phyloP scores from a whole-genome alignment of 2,329 filamentous ascomycete species.

The Paecilomyces variotii region DNA sequence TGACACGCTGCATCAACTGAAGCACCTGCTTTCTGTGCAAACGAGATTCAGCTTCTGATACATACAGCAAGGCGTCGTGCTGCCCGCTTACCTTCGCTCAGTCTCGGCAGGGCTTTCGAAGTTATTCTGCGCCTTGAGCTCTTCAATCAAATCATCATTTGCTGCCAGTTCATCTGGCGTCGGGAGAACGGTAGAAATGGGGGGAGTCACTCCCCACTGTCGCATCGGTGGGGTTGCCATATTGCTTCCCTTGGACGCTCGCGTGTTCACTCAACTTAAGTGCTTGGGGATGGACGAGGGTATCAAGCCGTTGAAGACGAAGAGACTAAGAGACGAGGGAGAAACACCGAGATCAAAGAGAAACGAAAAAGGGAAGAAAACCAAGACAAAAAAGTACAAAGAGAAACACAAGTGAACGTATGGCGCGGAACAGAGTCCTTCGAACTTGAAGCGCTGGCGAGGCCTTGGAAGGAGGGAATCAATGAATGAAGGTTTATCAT shows the following conservation, averaged over 20 bases:
- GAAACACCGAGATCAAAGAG: neutral
- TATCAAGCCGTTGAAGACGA: neutral
- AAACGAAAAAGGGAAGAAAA: neutral
- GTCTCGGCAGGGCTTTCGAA: conserved; percentile 82
- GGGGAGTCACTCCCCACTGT: conserved; percentile 69
- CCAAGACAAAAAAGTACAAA: neutral
- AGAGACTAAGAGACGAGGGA: neutral
- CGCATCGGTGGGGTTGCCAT: conserved; percentile 32
- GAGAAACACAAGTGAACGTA: neutral
- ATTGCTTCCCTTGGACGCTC: conserved; percentile 3
- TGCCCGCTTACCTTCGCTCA: conserved; percentile 58
- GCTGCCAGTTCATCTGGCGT: conserved; percentile 67
- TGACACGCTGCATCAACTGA: conserved; percentile 66
- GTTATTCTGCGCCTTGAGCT: conserved; percentile 81
- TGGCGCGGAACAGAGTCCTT: neutral
- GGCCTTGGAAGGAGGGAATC: neutral
- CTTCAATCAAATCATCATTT: conserved; percentile 71
- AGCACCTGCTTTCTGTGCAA: conserved; percentile 60
- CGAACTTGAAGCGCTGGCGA: neutral
- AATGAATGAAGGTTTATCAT: conserved; percentile 1
- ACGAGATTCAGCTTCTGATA: conserved; percentile 5
- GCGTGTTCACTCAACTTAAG: neutral
- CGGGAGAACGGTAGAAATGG: conserved; percentile 70
- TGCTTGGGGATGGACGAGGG: neutral
- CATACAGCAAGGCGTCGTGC: neutral